Evolutionary conservation across 2,329 filamentous ascomycete genomes (phyloP).

Genomic region (Byssothecium circinans): DNA sequence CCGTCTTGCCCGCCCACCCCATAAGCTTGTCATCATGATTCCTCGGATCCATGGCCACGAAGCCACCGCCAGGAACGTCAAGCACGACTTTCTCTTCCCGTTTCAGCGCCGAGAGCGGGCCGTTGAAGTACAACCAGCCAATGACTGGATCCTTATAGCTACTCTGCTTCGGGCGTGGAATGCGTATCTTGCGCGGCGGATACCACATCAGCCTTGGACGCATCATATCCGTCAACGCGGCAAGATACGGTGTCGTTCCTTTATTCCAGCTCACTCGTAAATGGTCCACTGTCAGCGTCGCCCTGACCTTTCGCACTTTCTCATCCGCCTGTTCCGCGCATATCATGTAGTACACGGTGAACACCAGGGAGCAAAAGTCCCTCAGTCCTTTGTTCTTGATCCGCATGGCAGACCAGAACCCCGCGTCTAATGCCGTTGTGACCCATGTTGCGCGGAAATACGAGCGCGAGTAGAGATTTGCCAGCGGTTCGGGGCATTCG

Average conservation of each 20-base stretch:
- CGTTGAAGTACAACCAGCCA: conserved; percentile 94
- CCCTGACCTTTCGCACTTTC: conserved; percentile 89
- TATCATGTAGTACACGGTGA: conserved; percentile 87
- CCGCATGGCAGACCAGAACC: conserved; percentile 98
- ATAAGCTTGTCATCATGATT: conserved; percentile 93
- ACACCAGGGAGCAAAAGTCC: conserved; percentile 79
- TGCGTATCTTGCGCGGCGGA: conserved; percentile 78
- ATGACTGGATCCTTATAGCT: conserved; percentile 80
- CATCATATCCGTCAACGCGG: conserved; percentile 69
- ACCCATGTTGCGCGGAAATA: conserved; percentile 98
- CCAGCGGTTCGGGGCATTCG: conserved; percentile 88
- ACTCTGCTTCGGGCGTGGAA: conserved; percentile 76
- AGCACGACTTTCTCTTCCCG: conserved; percentile 77
- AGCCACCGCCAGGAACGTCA: conserved; percentile 91
- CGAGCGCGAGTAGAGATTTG: conserved; percentile 87
- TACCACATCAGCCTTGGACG: conserved; percentile 80
- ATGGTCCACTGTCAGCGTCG: conserved; percentile 85
- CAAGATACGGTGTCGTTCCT: conserved; percentile 81
- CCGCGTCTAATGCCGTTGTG: conserved; percentile 89
- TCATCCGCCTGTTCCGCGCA: conserved; percentile 94
- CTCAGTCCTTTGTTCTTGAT: conserved; percentile 78
- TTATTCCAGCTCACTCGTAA: conserved; percentile 95
- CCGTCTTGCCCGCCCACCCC: conserved; percentile 86
- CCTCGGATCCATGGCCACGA: conserved; percentile 94
- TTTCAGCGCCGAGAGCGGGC: conserved; percentile 74